Base-by-base conservation (phyloP, 2,329 filamentous ascomycete species). In the Daldinia sp. region DNA sequence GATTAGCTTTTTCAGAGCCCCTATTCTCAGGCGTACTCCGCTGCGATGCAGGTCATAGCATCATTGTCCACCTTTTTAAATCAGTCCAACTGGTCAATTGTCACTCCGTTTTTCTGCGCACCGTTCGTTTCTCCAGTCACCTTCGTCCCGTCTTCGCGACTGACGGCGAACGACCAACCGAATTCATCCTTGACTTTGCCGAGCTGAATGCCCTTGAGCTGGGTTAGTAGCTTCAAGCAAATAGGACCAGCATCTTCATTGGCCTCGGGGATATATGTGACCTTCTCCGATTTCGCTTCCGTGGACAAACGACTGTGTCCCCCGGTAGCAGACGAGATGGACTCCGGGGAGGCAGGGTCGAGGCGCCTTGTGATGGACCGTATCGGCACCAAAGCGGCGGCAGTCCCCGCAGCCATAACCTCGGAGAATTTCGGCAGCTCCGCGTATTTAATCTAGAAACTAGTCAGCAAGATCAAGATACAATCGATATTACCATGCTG, bases 331-430 rank as follows among this genome's bases (percentile, higher is more conserved):
- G 76, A 71, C 8, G 75, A 74, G 47, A 80, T 77, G 15, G 80
- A 81, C 35, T 77, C 75, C 10, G 79, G 68, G 11, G 79, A 77
- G 3, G 76, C 72, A 0, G 78, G 69, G 51, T 74, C 67, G 45
- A 79, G 65, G 41, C 82, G 85, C 72, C 93, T 87, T 2, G 92
- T 95, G 76, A 98, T 96, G 70, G 91, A 95, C 64, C 90, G 90
- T 77, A 97, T 95, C 1, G 94, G 94, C 2, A 98, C 94, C 55
- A 99, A 83, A 0, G 92, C 92, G 0, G 94, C 94, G 0, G 94
- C 94, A 0, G 94, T 98, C 1, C 94, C 94, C 2, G 93, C 94
- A 3, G 94, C 95, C 78, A 97, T 88, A 53, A 99, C 89, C 78
- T 98, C 94, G 51, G 73, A 75, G 70, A 86, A 86, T 54, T 73